These are phyloP conservation scores for Lyophyllum decastes DNA, from an alignment of 768 basidiomycete genomes.

Conservation along the genomic window DNA sequence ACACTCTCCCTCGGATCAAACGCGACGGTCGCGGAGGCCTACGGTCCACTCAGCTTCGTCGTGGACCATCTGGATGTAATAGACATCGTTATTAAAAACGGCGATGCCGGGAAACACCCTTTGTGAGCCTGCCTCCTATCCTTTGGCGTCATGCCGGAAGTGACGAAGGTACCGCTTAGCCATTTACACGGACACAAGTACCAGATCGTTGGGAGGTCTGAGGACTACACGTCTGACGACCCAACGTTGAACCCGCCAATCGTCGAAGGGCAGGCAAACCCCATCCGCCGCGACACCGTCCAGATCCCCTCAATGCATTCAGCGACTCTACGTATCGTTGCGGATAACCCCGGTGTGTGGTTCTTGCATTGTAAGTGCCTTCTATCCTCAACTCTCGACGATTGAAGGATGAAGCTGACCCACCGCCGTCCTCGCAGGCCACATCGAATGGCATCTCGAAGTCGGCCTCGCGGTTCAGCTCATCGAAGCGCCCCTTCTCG, in stretches of 20 bases:
- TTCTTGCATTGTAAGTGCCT: conserved; percentile 70
- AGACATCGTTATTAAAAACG: conserved; percentile 75
- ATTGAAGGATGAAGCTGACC: neutral
- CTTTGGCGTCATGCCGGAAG: neutral
- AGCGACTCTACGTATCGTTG: conserved; percentile 75
- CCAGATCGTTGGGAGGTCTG: conserved; percentile 74
- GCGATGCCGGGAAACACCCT: conserved; percentile 77
- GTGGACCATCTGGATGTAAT: conserved; percentile 75
- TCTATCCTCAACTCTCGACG: neutral
- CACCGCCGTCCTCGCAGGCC: conserved; percentile 43
- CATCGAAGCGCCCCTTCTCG: conserved; percentile 75
- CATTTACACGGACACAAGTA: conserved; percentile 90
- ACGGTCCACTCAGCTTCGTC: conserved; percentile 80
- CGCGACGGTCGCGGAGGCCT: conserved; percentile 66
- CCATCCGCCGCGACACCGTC: conserved; percentile 90
- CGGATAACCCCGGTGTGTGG: conserved; percentile 95
- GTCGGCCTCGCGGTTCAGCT: conserved; percentile 84
- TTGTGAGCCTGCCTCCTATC: conserved; percentile 55
- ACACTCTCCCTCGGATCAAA: conserved; percentile 75
- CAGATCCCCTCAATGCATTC: conserved; percentile 68
- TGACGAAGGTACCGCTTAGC: conserved; percentile 42
- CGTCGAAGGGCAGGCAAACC: conserved; percentile 79
- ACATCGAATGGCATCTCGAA: conserved; percentile 87
- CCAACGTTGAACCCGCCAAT: conserved; percentile 79
- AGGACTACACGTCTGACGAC: conserved; percentile 74